Conservation (phyloP, 352 stramenopile genomes). For the Pythium volutum region DNA sequence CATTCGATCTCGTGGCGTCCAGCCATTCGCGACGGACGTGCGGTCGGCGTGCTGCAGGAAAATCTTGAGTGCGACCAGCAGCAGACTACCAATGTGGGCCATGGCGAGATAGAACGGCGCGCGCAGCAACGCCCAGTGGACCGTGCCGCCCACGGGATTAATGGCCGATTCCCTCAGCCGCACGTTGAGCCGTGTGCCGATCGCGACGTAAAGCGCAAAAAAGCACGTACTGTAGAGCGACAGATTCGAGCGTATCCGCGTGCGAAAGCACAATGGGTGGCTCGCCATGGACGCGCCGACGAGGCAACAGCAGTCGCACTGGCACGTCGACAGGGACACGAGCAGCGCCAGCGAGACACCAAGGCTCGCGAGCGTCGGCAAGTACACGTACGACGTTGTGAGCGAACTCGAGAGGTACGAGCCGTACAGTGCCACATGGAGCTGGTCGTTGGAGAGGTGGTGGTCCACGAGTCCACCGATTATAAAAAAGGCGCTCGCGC, state of each 20-base stretch:
- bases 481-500: constrained; percentile 51
- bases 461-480: constrained; percentile 69
- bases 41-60: constrained; percentile 61
- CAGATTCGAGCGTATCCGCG: constrained; percentile 41
- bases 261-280: constrained; percentile 52
- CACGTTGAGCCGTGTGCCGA: constrained; percentile 70
- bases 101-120: constrained; percentile 63
- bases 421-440: constrained; percentile 62
- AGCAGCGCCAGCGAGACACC: constrained; percentile 37
- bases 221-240: constrained; percentile 55
- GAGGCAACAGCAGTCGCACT: constrained; percentile 71
- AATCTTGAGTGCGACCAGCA: constrained; percentile 66
- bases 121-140: constrained; percentile 69
- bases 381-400: constrained; percentile 62
- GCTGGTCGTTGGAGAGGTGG: constrained; percentile 68
- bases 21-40: background rate
- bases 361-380: constrained; percentile 38
- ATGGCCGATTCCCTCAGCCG: constrained; percentile 69
- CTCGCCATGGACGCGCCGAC: constrained; percentile 26
- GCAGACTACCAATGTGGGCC: constrained; percentile 57
- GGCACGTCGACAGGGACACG: constrained; percentile 51
- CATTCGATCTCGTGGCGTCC: background rate
- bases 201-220: constrained; percentile 44
- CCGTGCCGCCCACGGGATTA: constrained; percentile 66
- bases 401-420: constrained; percentile 49